Conservation (phyloP, 2,329 filamentous ascomycete species). For the Cladobotryum mycophilum region DNA sequence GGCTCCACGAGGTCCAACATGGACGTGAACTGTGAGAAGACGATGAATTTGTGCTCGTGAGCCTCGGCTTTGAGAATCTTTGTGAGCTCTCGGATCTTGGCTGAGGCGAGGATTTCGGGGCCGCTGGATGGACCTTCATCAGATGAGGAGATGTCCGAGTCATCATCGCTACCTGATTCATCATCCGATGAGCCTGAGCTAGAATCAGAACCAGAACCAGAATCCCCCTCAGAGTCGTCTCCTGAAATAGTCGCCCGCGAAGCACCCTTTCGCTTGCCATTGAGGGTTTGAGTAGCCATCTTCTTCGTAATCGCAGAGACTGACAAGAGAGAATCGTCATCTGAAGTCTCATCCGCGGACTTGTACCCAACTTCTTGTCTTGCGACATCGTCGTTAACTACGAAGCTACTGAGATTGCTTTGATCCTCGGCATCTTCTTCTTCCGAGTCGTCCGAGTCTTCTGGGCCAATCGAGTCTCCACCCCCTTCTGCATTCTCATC, state of each 20-base stretch:
- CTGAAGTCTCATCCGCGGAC: constrained; percentile 19
- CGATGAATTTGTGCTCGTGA: constrained; percentile 86
- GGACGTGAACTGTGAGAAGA: constrained; percentile 96
- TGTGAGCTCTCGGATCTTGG: constrained; percentile 85
- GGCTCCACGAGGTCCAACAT: constrained; percentile 97
- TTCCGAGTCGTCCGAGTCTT: constrained; percentile 57
- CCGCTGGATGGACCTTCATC: constrained; percentile 33
- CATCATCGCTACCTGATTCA: constrained; percentile 32
- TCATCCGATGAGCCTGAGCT: constrained; percentile 20
- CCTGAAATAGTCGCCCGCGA: constrained; percentile 2
- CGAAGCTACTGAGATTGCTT: constrained; percentile 50
- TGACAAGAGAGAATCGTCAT: constrained; percentile 28
- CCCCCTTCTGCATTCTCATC: constrained; percentile 85
- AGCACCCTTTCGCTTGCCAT: constrained; percentile 16
- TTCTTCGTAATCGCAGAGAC: constrained; percentile 31
- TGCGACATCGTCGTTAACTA: constrained; percentile 44
- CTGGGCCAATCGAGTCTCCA: constrained; percentile 68
- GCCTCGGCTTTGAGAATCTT: constrained; percentile 74
- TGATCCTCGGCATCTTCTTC: constrained; percentile 48
- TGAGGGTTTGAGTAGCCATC: constrained; percentile 31
- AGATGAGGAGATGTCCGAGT: constrained; percentile 36
- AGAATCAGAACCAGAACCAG: constrained; percentile 25
- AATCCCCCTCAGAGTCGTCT: too few relatives aligned
- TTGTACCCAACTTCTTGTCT: constrained; percentile 27
- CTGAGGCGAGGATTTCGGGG: constrained; percentile 61